Conservation (phyloP, 441 rosid species). For the Croton laevigatus region DNA sequence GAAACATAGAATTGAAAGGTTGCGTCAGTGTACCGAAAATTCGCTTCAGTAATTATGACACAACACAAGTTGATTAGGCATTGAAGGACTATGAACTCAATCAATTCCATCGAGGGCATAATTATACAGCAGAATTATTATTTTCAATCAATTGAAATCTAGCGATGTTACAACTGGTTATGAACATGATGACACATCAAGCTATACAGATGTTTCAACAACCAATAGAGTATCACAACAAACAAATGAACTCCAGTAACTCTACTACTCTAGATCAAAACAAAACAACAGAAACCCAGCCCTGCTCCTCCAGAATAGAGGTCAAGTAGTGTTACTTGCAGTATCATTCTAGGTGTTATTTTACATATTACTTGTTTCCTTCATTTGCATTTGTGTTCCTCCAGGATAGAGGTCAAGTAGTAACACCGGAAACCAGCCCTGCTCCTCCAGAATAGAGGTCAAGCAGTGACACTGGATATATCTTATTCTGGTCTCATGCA, state of each 20-base stretch:
- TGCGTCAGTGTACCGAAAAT: background rate
- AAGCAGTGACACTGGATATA: background rate
- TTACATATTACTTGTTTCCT: background rate
- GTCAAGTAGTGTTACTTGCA: background rate
- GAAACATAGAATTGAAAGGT: slow-evolving; percentile 3
- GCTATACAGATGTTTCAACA: background rate
- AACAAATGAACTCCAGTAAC: background rate
- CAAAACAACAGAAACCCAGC: background rate
- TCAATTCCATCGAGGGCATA: background rate
- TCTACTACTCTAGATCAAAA: background rate
- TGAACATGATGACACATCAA: background rate
- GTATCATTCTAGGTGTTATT: background rate
- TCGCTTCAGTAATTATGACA: background rate
- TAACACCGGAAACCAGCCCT: too few relatives aligned
- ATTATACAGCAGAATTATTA: background rate
- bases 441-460: too few relatives aligned
- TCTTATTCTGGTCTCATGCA: background rate
- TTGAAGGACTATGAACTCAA: slow-evolving; percentile 4
- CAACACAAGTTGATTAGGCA: slow-evolving; percentile 1
- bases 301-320: background rate
- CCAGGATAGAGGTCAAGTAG: background rate
- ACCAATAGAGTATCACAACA: background rate
- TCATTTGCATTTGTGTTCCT: background rate
- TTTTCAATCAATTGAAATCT: background rate
- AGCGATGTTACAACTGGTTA: background rate